Percentiles rank a stretch among this genome's conserved stretches.
Conservation (phyloP, 164 flowering plant genomes). For the Houttuynia cordata region DNA sequence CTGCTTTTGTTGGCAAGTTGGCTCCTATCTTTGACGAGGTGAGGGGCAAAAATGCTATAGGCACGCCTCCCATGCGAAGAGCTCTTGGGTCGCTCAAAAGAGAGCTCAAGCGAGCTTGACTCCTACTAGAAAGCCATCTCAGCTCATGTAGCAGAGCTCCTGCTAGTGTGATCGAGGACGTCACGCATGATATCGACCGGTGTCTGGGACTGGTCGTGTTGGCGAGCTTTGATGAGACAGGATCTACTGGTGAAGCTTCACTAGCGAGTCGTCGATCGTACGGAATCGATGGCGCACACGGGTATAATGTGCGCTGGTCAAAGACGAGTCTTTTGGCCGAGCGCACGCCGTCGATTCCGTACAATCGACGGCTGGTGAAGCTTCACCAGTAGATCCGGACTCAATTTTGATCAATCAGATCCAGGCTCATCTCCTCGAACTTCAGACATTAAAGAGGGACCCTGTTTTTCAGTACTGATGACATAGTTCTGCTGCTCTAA, state of each 20-base stretch:
- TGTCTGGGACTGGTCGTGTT: slow-evolving; percentile 50
- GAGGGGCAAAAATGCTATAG: slow-evolving; percentile 13
- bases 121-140: slow-evolving; percentile 9
- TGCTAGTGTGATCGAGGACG: slow-evolving; percentile 19
- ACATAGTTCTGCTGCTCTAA: slow-evolving; percentile 42
- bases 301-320: slow-evolving; percentile 33
- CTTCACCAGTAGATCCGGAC: too few relatives aligned
- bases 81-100: slow-evolving; percentile 35
- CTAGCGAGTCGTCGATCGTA: too few relatives aligned
- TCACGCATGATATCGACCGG: slow-evolving; percentile 38
- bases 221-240: slow-evolving; percentile 26
- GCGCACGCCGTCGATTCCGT: too few relatives aligned
- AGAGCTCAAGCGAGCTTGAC: slow-evolving; percentile 28
- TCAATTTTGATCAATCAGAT: slow-evolving; percentile 14
- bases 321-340: too few relatives aligned
- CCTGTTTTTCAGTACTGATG: slow-evolving; percentile 18
- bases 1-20: slow-evolving; percentile 23
- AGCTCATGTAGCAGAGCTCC: slow-evolving; percentile 3
- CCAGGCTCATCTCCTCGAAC: slow-evolving; percentile 7
- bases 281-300: slow-evolving; percentile 23
- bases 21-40: slow-evolving; percentile 29
- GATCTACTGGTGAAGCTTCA: too few relatives aligned
- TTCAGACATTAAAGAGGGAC: slow-evolving; percentile 13
- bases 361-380: too few relatives aligned
- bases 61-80: slow-evolving; percentile 18